Evolutionary conservation across 495 filamentous ascomycete genomes (phyloP).

Genomic region (Penicillium herquei): DNA sequence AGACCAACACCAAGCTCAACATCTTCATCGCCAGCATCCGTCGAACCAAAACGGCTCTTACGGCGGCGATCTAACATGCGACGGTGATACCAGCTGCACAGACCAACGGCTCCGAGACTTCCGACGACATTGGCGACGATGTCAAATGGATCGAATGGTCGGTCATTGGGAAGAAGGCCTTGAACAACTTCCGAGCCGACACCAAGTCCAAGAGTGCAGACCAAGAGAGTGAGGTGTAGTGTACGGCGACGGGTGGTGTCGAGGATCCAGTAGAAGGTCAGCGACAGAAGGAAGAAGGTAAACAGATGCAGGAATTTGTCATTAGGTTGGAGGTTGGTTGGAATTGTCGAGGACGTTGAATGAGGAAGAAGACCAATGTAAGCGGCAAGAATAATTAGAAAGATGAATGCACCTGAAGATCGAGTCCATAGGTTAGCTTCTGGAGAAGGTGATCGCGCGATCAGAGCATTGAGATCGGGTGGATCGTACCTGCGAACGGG

Average conservation of each 20-base stretch:
- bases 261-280: conserved; percentile 94
- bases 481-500: conserved; percentile 64
- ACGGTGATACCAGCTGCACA: conserved; percentile 89
- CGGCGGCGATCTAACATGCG: conserved; percentile 92
- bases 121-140: conserved; percentile 86
- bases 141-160: conserved; percentile 80
- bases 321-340: conserved; percentile 66
- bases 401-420: conserved; percentile 62
- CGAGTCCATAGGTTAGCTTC: conserved; percentile 11
- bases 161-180: conserved; percentile 73
- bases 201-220: conserved; percentile 71
- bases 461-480: neutral
- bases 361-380: conserved; percentile 73
- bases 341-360: conserved; percentile 58
- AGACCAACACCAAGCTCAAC: conserved; percentile 53
- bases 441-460: conserved; percentile 4
- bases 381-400: conserved; percentile 70
- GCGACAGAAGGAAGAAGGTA: conserved; percentile 85
- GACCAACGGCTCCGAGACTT: conserved; percentile 62
- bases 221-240: conserved; percentile 77
- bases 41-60: conserved; percentile 66
- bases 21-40: conserved; percentile 54
- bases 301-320: conserved; percentile 89
- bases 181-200: conserved; percentile 87
- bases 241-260: conserved; percentile 84